Base-by-base conservation (phyloP, 2,329 filamentous ascomycete genomes). In the Apiospora marii region DNA sequence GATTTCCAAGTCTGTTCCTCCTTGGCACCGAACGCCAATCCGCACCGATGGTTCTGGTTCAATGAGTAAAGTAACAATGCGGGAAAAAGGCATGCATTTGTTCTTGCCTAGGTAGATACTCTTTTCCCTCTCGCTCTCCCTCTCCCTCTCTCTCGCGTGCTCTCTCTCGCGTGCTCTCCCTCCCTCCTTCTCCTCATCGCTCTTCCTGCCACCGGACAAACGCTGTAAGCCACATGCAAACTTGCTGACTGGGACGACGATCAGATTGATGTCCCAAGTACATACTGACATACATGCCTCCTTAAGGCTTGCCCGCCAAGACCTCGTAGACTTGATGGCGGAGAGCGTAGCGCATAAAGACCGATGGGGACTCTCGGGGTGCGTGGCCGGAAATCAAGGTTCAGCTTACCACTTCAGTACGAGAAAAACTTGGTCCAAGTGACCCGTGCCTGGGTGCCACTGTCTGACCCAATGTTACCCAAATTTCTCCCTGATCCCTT, bases 341-440 rank as follows among this genome's bases (percentile, higher is more conserved):
- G 58, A 64, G 30, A n/a, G 58, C 58, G 58, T 64, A 64, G 67
- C 67, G 67, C 67, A 68, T 68, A 30, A 48, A 46, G 67, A 44
- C 44, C 41, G 44, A 68, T 68, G 68, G 48, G 46, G 58, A 37
- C 53, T 37, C 30, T 64, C 34, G 58, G 19, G 58, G 58, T 64
- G 58, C 22, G 58, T 64, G 58, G 58, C 34, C 58, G 58, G 30
- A 70, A 70, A 70, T 41, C 68, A 70, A 70, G 68, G 68, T 58
- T 70, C 68, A 51, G 68, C 68, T 70, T 70, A 70, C 68, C 72
- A 73, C 51, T 51, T 68, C 68, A 37, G 69, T 41, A 67, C 72
- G 69, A 73, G 72, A 68, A 64, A 64, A 70, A 70, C 72, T 71
- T 73, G 72, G 72, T 61, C 72, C 44, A 69, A 27, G 43, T 64